phyloP scores from a whole-genome alignment of 441 rosid genomes.

The Dalechampia spathulata region DNA sequence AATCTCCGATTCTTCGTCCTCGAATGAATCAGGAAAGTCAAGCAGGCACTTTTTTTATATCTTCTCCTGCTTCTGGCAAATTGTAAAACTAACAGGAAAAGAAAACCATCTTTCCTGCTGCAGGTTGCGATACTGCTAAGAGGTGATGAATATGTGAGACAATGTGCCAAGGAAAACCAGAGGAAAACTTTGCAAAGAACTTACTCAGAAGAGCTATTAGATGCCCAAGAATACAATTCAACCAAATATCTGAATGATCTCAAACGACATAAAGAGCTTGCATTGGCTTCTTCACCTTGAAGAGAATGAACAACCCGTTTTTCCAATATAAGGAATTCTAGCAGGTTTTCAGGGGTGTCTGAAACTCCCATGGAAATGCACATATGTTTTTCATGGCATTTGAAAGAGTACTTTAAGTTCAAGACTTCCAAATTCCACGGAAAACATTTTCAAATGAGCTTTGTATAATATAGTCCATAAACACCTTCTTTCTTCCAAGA shows the following conservation, averaged over 20 bases:
- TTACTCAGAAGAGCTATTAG: constrained; percentile 58
- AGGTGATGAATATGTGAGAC: constrained; percentile 37
- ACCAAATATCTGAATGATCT: constrained; percentile 55
- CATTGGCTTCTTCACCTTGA: constrained; percentile 39
- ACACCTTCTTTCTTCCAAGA: too few relatives aligned
- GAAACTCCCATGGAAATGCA: constrained; percentile 4
- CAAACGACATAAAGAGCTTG: constrained; percentile 51
- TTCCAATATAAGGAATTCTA: background rate
- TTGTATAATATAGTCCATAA: too few relatives aligned
- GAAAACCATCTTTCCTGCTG: background rate
- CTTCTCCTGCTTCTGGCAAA: too few relatives aligned
- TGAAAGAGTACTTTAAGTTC: constrained; percentile 5
- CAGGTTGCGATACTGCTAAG: constrained; percentile 64
- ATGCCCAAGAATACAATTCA: constrained; percentile 67
- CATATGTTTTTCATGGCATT: constrained; percentile 27
- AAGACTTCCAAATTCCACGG: constrained; percentile 18
- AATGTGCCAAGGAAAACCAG: constrained; percentile 23
- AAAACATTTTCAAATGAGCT: constrained; percentile 22
- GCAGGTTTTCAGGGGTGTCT: constrained; percentile 11
- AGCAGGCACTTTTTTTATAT: too few relatives aligned
- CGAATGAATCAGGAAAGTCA: constrained; percentile 76
- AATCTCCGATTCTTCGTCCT: constrained; percentile 75
- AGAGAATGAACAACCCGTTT: too few relatives aligned
- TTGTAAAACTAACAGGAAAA: too few relatives aligned
- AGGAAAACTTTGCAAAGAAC: constrained; percentile 41